A percentile compares a stretch with the other conserved stretches of the same genome.
Evolutionary conservation across 371 early-diverging fungal species (phyloP).

Genomic region (Batkoa obscura): DNA sequence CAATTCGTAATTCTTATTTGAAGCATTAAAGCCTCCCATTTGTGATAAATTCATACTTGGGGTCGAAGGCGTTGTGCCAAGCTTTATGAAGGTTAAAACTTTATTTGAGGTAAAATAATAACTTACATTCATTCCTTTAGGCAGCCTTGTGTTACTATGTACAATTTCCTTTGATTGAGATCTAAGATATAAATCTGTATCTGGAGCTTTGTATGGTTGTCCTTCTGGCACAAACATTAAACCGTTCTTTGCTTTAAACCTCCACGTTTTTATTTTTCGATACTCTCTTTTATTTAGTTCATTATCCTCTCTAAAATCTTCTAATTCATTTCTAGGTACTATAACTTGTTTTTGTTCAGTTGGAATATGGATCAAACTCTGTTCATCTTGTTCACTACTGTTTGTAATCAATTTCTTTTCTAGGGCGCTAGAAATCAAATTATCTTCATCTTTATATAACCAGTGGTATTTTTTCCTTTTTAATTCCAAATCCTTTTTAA

Average conservation of each 20-base stretch:
- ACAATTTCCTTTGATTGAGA: constrained; percentile 13
- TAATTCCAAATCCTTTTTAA: constrained; percentile 38
- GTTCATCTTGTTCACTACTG: background rate
- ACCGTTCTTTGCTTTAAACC: constrained; percentile 15
- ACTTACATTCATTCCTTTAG: background rate
- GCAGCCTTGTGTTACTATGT: constrained; percentile 8
- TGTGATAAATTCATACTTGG: background rate
- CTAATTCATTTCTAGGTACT: background rate
- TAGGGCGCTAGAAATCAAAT: background rate
- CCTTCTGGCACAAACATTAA: constrained; percentile 17
- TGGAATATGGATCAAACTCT: constrained; percentile 6
- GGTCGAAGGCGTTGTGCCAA: background rate
- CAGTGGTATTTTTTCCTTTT: constrained; percentile 37
- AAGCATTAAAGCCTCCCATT: background rate
- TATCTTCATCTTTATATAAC: constrained; percentile 36
- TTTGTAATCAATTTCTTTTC: background rate
- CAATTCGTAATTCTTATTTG: constrained; percentile 19
- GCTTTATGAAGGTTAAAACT: background rate
- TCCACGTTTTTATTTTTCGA: constrained; percentile 10
- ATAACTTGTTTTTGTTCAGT: constrained; percentile 9
- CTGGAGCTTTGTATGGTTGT: constrained; percentile 10
- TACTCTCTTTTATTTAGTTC: background rate
- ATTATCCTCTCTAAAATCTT: background rate
- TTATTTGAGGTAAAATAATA: background rate
- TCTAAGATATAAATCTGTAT: constrained; percentile 4